Evolutionary conservation across 2,329 filamentous ascomycete genomes (phyloP).

Genomic region (Aspergillus latus): DNA sequence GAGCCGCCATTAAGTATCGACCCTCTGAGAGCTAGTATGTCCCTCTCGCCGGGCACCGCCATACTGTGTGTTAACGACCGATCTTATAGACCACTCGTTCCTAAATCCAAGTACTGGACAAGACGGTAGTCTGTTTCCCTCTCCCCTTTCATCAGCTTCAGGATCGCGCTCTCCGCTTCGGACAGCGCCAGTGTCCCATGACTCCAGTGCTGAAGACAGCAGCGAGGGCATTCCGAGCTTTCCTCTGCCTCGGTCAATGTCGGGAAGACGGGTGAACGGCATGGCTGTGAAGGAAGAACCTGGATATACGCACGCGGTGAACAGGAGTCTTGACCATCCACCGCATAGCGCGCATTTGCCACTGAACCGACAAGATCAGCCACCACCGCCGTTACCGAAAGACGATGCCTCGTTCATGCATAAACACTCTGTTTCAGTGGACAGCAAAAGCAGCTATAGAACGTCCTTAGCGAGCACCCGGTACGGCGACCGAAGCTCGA

Average conservation of each 20-base stretch:
- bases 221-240: slow-evolving; percentile 58
- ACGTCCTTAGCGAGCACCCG: slow-evolving; percentile 43
- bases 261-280: slow-evolving; percentile 23
- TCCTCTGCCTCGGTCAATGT: slow-evolving; percentile 42
- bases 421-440: slow-evolving; percentile 30
- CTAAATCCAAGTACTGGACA: slow-evolving; percentile 56
- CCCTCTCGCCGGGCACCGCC: background rate
- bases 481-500: slow-evolving; percentile 30
- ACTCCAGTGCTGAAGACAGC: slow-evolving; percentile 46
- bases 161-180: slow-evolving; percentile 45
- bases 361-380: slow-evolving; percentile 6
- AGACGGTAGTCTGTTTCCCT: slow-evolving; percentile 61
- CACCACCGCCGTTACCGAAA: slow-evolving; percentile 17
- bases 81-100: slow-evolving; percentile 40
- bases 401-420: slow-evolving; percentile 14
- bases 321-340: background rate
- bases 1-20: slow-evolving; percentile 57
- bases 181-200: slow-evolving; percentile 43
- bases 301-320: slow-evolving; percentile 14
- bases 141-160: slow-evolving; percentile 61
- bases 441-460: slow-evolving; percentile 42
- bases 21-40: slow-evolving; percentile 59
- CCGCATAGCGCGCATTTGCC: slow-evolving; percentile 15
- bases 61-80: slow-evolving; percentile 5
- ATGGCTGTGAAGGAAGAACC: slow-evolving; percentile 24